These are phyloP conservation scores for Phialemoniopsis sp. DNA, from an alignment of 2,329 filamentous ascomycete species.

Conservation along the genomic window DNA sequence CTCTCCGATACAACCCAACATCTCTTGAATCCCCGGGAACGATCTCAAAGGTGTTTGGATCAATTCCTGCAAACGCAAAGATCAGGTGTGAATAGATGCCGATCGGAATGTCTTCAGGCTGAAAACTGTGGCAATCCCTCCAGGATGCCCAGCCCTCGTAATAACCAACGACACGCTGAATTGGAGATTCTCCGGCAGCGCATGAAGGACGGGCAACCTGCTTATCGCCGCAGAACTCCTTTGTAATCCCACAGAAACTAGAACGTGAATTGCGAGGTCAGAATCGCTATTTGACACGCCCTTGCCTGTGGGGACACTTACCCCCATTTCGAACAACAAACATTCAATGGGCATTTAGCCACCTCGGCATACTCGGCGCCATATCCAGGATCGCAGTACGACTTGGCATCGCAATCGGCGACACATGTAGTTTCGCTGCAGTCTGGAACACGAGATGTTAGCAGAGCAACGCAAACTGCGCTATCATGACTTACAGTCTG, in stretches of 20 bases:
- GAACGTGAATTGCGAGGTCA: no score
- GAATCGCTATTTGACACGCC: no score
- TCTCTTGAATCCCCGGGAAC: slow-evolving; percentile 7
- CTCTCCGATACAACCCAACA: no score
- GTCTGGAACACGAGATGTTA: no score
- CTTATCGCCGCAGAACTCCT: slow-evolving; percentile 17
- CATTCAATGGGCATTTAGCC: slow-evolving; percentile 25
- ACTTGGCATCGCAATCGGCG: slow-evolving; percentile 17
- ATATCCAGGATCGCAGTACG: slow-evolving; percentile 22
- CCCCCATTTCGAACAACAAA: slow-evolving; percentile 27
- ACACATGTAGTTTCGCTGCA: no score
- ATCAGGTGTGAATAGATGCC: slow-evolving; percentile 24
- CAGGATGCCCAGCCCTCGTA: slow-evolving; percentile 21
- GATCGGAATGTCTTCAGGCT: slow-evolving; percentile 15
- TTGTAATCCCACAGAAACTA: slow-evolving; percentile 13
- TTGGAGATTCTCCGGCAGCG: slow-evolving; percentile 4
- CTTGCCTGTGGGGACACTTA: no score
- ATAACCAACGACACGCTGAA: slow-evolving; percentile 19
- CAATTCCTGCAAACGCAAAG: slow-evolving; percentile 25
- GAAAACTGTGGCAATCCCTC: no score
- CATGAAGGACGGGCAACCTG: slow-evolving; percentile 4
- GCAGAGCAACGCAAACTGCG: no score
- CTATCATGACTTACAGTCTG: no score
- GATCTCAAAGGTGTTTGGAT: slow-evolving; percentile 23
- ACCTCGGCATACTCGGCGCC: slow-evolving; percentile 14